Conservation (phyloP, 139 green algal genomes). For the Chlorella sp. region DNA sequence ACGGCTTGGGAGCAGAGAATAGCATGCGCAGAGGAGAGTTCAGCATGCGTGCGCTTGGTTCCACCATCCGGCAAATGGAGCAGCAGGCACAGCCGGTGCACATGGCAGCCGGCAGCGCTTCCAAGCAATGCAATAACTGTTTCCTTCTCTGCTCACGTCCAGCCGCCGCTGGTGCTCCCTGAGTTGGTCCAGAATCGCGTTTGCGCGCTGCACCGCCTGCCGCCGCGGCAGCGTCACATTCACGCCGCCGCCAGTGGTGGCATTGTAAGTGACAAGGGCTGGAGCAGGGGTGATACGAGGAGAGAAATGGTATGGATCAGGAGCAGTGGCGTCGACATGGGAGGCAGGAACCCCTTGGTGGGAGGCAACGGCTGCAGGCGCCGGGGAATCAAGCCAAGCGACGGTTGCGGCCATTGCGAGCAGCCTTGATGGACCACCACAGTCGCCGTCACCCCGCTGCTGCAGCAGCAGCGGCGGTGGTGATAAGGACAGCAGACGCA, state of each 20-base stretch:
- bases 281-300: background rate
- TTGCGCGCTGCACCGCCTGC: background rate
- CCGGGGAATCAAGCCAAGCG: no score
- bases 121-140: no score
- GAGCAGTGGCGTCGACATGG: background rate
- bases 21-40: no score
- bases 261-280: conserved; percentile 17
- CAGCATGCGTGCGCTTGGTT: no score
- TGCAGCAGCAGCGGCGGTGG: no score
- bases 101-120: no score
- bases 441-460: no score
- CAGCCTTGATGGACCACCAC: background rate
- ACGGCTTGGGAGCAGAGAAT: no score
- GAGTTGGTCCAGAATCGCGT: background rate
- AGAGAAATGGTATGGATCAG: background rate
- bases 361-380: background rate
- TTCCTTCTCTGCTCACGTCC: background rate
- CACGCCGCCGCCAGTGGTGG: background rate
- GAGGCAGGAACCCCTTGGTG: background rate
- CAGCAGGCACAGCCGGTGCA: no score
- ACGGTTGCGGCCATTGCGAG: background rate
- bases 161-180: background rate
- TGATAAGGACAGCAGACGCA: background rate
- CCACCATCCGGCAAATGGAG: no score
- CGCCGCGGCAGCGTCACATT: background rate